Percentiles rank a stretch among this genome's conserved stretches.
Evolutionary conservation across 345 rosid species (phyloP).

Genomic region (Dipteronia dyeriana): DNA sequence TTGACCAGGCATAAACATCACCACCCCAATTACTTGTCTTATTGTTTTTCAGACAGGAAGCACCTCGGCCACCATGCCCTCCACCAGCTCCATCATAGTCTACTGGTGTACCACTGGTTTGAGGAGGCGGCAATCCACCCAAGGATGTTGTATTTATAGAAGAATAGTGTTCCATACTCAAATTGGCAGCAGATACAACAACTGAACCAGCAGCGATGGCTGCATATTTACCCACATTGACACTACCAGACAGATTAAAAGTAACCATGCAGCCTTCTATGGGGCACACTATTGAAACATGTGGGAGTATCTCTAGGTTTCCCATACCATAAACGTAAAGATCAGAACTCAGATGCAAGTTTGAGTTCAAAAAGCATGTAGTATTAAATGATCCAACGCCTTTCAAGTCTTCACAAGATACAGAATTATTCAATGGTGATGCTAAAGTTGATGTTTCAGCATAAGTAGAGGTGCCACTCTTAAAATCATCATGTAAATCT

Average conservation of each 20-base stretch:
- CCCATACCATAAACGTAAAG: conserved; percentile 65
- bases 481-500: conserved; percentile 30
- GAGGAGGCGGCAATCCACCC: conserved; percentile 90
- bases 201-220: conserved; percentile 71
- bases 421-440: conserved; percentile 27
- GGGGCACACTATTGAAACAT: conserved; percentile 68
- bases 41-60: conserved; percentile 72
- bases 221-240: conserved; percentile 71
- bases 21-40: conserved; percentile 84
- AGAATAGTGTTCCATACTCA: conserved; percentile 61
- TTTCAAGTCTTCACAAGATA: conserved; percentile 69
- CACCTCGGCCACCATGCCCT: conserved; percentile 98
- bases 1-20: conserved; percentile 92
- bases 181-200: conserved; percentile 56
- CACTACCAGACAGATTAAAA: conserved; percentile 74
- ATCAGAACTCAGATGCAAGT: conserved; percentile 64
- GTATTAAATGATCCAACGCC: conserved; percentile 93
- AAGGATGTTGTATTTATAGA: conserved; percentile 73
- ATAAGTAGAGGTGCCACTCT: conserved; percentile 18
- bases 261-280: conserved; percentile 64
- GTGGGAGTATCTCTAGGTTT: conserved; percentile 69
- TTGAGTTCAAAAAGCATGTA: conserved; percentile 75
- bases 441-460: conserved; percentile 25
- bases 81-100: conserved; percentile 94
- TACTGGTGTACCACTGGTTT: conserved; percentile 89